These are phyloP conservation scores for Boletales sp. DNA, from an alignment of 768 basidiomycete species.

Conservation along the genomic window DNA sequence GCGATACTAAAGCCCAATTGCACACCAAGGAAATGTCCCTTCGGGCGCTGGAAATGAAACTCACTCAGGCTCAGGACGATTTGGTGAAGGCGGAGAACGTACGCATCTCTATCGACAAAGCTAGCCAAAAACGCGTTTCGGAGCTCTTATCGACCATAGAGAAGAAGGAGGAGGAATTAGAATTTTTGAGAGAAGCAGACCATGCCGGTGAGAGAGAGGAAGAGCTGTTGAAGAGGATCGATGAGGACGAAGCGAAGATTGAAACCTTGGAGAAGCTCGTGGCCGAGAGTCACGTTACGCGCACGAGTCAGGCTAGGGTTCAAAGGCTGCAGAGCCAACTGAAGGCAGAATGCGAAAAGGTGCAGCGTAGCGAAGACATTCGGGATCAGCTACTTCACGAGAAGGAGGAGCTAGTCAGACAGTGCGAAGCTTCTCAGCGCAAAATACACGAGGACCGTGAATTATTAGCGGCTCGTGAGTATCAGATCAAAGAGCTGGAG, in stretches of 20 bases:
- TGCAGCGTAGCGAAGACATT: conserved; percentile 39
- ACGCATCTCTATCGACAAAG: conserved; percentile 51
- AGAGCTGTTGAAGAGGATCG: conserved; percentile 60
- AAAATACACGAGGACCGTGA: conserved; percentile 27
- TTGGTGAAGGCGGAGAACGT: conserved; percentile 56
- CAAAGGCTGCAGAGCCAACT: conserved; percentile 42
- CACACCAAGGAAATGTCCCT: conserved; percentile 46
- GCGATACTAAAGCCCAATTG: conserved; percentile 42
- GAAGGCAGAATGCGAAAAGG: conserved; percentile 39
- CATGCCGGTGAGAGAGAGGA: conserved; percentile 50
- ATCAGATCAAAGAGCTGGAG: conserved; percentile 24
- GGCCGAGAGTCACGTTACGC: conserved; percentile 35
- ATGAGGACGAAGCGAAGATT: conserved; percentile 71
- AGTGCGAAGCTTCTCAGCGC: conserved; percentile 36
- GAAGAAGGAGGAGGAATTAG: conserved; percentile 60
- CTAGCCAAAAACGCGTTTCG: conserved; percentile 40
- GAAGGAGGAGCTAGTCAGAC: conserved; percentile 48
- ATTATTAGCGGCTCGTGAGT: conserved; percentile 18
- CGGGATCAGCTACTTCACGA: conserved; percentile 48
- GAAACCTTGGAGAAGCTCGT: conserved; percentile 50
- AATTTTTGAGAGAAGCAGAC: conserved; percentile 38
- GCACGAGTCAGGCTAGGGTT: conserved; percentile 30
- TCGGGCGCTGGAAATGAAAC: conserved; percentile 41
- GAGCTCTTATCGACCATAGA: conserved; percentile 44
- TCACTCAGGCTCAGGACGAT: conserved; percentile 46